These are phyloP conservation scores for Podospora didyma DNA, from an alignment of 495 filamentous ascomycete genomes.

Conservation along the genomic window DNA sequence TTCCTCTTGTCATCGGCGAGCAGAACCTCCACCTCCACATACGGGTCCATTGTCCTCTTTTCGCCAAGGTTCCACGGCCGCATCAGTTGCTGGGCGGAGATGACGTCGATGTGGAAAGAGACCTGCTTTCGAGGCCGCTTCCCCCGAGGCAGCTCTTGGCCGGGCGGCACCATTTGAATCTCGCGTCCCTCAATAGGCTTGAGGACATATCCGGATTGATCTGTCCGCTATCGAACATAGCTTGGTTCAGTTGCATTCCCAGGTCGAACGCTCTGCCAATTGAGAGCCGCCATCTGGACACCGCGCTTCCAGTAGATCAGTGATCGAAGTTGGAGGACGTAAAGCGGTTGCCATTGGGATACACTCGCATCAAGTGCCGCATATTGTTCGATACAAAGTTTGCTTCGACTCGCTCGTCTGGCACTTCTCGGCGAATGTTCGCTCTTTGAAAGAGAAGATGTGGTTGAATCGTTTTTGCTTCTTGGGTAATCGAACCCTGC, in stretches of 20 bases:
- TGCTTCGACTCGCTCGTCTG: constrained; percentile 67
- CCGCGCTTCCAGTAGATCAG: constrained; percentile 89
- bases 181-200: constrained; percentile 82
- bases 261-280: constrained; percentile 98
- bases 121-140: constrained; percentile 73
- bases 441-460: constrained; percentile 88
- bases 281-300: constrained; percentile 93
- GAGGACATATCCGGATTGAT: constrained; percentile 85
- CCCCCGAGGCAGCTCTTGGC: constrained; percentile 38
- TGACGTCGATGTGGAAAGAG: constrained; percentile 77
- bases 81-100: constrained; percentile 93
- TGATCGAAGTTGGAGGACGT: constrained; percentile 87
- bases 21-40: constrained; percentile 91
- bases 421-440: constrained; percentile 72
- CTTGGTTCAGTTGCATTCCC: constrained; percentile 91
- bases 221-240: constrained; percentile 96
- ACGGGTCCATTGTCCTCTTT: constrained; percentile 80
- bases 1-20: constrained; percentile 82
- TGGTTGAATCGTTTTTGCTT: constrained; percentile 86
- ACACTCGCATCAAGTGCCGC: constrained; percentile 87
- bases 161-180: constrained; percentile 43
- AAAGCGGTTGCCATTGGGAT: constrained; percentile 75
- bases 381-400: constrained; percentile 80
- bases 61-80: constrained; percentile 65
- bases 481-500: constrained; percentile 64